These are phyloP conservation scores for Cynanchum wilfordii DNA, from an alignment of 257 asterid species.

Conservation along the genomic window DNA sequence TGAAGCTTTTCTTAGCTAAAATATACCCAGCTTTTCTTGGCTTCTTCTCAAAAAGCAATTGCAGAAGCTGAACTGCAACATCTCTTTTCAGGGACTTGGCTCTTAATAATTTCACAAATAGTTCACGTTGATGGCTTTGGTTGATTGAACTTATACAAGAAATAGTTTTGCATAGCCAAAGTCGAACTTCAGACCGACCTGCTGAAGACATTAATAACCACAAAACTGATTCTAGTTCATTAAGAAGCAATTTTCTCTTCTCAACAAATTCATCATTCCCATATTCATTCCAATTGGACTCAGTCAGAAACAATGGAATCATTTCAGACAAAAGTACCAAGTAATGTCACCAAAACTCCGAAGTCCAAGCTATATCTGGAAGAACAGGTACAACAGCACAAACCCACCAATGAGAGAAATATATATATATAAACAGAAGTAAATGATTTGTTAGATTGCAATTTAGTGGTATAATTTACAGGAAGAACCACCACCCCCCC, in stretches of 20 bases:
- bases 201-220: constrained; percentile 61
- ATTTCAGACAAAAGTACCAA: constrained; percentile 28
- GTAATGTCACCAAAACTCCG: constrained; percentile 16
- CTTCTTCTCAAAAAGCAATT: constrained; percentile 56
- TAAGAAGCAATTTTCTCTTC: constrained; percentile 41
- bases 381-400: neutral
- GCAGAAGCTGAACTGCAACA: constrained; percentile 69
- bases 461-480: neutral
- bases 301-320: constrained; percentile 62
- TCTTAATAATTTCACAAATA: constrained; percentile 58
- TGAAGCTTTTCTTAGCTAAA: constrained; percentile 64
- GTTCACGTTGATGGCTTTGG: constrained; percentile 49
- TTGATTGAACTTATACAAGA: constrained; percentile 52
- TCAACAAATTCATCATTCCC: constrained; percentile 29
- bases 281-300: constrained; percentile 35
- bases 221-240: constrained; percentile 53
- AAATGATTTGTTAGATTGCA: neutral
- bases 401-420: neutral
- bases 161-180: constrained; percentile 75
- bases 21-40: constrained; percentile 66
- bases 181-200: constrained; percentile 80
- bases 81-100: constrained; percentile 42
- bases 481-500: neutral
- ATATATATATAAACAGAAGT: no score
- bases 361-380: neutral